A percentile compares a stretch with the other conserved stretches of the same genome.
phyloP scores from a whole-genome alignment of 306 rosid genomes.

The Styphnolobium japonicum region DNA sequence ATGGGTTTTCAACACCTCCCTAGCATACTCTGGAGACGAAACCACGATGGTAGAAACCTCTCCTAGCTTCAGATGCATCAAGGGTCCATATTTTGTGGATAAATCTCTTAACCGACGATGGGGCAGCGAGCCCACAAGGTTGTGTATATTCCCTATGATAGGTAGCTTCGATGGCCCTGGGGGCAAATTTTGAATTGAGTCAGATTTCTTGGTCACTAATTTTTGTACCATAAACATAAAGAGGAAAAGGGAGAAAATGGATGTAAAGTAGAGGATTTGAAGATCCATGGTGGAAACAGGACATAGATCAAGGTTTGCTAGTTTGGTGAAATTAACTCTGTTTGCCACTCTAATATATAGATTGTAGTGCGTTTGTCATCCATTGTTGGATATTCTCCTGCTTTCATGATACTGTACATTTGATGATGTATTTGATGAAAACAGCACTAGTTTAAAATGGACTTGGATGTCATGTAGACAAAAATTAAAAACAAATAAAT shows the following conservation, averaged over 20 bases:
- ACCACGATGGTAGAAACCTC: constrained; percentile 11
- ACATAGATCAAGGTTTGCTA: not conserved
- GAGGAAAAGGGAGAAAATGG: constrained; percentile 5
- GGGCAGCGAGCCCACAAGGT: constrained; percentile 22
- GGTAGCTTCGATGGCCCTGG: constrained; percentile 51
- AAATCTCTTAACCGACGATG: constrained; percentile 3
- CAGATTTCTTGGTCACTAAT: constrained; percentile 5
- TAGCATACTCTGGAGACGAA: constrained; percentile 22
- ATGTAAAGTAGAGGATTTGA: constrained; percentile 11
- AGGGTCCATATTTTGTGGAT: constrained; percentile 23
- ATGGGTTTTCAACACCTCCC: not conserved
- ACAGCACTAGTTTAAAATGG: not conserved
- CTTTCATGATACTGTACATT: not conserved
- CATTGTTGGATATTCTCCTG: not conserved
- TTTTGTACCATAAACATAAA: not conserved
- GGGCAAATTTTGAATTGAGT: constrained; percentile 29
- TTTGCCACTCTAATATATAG: not conserved
- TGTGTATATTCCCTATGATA: constrained; percentile 32
- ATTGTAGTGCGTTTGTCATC: not conserved
- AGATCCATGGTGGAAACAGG: constrained; percentile 1
- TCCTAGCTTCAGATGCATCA: constrained; percentile 26
- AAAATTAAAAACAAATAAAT: too few species aligned
- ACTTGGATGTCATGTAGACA: not conserved
- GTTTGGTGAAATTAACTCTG: not conserved
- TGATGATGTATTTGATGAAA: too few species aligned